Evolutionary conservation across 306 rosid genomes (phyloP).

Genomic region (Morella rubra): DNA sequence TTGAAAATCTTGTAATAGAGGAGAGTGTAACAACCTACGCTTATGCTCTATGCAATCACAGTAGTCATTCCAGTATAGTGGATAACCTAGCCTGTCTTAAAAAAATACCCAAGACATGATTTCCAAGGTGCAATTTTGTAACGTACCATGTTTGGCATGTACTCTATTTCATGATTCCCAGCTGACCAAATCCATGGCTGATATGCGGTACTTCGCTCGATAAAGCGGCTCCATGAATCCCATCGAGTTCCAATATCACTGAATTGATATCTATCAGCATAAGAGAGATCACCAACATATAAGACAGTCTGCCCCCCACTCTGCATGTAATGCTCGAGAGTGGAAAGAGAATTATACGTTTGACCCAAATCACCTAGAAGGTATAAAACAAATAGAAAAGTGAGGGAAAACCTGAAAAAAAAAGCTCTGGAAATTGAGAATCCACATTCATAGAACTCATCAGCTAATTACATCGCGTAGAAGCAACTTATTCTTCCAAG

Average conservation of each 20-base stretch:
- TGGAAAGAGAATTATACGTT: constrained; percentile 89
- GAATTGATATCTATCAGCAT: constrained; percentile 79
- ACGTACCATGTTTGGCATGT: constrained; percentile 80
- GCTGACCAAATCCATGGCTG: constrained; percentile 92
- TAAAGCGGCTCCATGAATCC: constrained; percentile 90
- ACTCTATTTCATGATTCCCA: constrained; percentile 94
- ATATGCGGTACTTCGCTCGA: constrained; percentile 79
- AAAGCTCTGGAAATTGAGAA: no score
- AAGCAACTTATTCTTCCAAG: constrained; percentile 4
- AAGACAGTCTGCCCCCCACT: constrained; percentile 84
- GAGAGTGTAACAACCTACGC: no score
- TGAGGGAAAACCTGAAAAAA: neutral
- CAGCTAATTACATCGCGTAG: no score
- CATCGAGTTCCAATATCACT: constrained; percentile 82
- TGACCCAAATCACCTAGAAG: constrained; percentile 96
- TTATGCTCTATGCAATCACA: no score
- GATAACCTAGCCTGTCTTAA: no score
- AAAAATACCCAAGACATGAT: neutral
- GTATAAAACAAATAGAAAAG: neutral
- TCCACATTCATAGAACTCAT: no score
- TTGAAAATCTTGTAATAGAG: neutral
- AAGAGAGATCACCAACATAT: constrained; percentile 89
- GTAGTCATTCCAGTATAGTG: no score
- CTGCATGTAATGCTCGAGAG: constrained; percentile 82
- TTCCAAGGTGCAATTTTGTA: neutral